A percentile compares a stretch with the other conserved stretches of the same genome.
Evolutionary conservation across 2,329 filamentous ascomycete genomes (phyloP).

Genomic region (Cladosporium sphaerospermum): DNA sequence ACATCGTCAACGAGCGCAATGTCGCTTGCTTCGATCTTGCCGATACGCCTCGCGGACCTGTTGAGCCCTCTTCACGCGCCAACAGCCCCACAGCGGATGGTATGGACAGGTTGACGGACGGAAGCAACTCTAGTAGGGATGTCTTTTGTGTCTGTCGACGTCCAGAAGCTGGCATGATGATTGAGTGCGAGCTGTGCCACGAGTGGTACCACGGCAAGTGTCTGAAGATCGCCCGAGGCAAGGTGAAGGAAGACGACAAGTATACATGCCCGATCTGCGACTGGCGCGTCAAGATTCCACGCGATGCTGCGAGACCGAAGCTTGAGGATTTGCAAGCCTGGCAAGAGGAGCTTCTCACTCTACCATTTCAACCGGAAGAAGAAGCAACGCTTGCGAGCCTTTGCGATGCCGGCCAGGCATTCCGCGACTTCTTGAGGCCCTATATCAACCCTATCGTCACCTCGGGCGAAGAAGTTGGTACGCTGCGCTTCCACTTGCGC

Average conservation of each 20-base stretch:
- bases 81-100: slow-evolving; percentile 50
- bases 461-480: slow-evolving; percentile 79
- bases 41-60: slow-evolving; percentile 82
- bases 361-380: slow-evolving; percentile 91
- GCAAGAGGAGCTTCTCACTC: slow-evolving; percentile 68
- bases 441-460: slow-evolving; percentile 72
- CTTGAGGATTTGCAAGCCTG: slow-evolving; percentile 81
- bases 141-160: slow-evolving; percentile 96
- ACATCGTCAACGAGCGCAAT: slow-evolving; percentile 86
- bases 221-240: slow-evolving; percentile 92
- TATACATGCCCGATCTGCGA: slow-evolving; percentile 98
- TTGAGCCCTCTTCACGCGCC: slow-evolving; percentile 85
- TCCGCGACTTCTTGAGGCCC: slow-evolving; percentile 72
- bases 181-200: slow-evolving; percentile 95
- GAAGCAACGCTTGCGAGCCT: slow-evolving; percentile 81
- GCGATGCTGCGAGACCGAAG: slow-evolving; percentile 91
- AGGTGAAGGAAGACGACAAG: slow-evolving; percentile 97
- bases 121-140: slow-evolving; percentile 54
- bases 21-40: slow-evolving; percentile 83
- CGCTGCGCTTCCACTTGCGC: slow-evolving; percentile 87
- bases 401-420: slow-evolving; percentile 74
- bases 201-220: slow-evolving; percentile 99
- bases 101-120: slow-evolving; percentile 39
- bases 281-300: slow-evolving; percentile 92
- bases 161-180: slow-evolving; percentile 97